Conservation (phyloP, 306 rosid species). For the Castanospermum australe region DNA sequence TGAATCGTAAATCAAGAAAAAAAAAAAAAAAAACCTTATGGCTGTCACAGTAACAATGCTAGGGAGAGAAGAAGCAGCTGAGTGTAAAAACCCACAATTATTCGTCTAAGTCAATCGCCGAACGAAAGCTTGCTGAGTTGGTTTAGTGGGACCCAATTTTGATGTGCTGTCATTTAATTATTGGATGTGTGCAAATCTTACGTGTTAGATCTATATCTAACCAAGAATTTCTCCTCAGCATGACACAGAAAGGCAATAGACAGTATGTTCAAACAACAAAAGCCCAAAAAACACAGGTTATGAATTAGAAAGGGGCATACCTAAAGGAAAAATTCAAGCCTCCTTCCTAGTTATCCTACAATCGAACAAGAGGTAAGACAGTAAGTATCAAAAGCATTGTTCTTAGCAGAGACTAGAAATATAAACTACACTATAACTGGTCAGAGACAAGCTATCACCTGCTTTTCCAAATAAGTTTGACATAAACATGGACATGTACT, state of each 20-base stretch:
- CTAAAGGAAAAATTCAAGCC: slow-evolving; percentile 53
- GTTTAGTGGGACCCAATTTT: too few relatives aligned
- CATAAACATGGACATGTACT: neutral
- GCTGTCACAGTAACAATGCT: too few relatives aligned
- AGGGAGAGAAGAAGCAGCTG: too few relatives aligned
- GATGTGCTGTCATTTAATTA: too few relatives aligned
- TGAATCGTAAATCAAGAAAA: too few relatives aligned
- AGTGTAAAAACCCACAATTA: too few relatives aligned
- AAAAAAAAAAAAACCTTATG: too few relatives aligned
- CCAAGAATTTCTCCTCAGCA: too few relatives aligned
- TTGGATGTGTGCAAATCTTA: too few relatives aligned
- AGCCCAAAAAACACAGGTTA: neutral
- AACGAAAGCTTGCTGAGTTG: too few relatives aligned
- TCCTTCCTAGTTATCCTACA: slow-evolving; percentile 90
- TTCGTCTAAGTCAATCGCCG: too few relatives aligned
- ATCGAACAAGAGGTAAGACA: slow-evolving; percentile 16
- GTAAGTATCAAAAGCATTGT: slow-evolving; percentile 4
- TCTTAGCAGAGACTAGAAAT: neutral
- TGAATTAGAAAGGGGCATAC: slow-evolving; percentile 33
- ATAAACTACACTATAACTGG: neutral
- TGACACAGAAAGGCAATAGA: neutral
- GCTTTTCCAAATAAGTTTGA: neutral
- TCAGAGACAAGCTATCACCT: neutral
- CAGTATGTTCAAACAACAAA: neutral
- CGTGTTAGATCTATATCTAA: too few relatives aligned